phyloP scores from a whole-genome alignment of 2,329 filamentous ascomycete species.

The Tolypocladium tundrense region DNA sequence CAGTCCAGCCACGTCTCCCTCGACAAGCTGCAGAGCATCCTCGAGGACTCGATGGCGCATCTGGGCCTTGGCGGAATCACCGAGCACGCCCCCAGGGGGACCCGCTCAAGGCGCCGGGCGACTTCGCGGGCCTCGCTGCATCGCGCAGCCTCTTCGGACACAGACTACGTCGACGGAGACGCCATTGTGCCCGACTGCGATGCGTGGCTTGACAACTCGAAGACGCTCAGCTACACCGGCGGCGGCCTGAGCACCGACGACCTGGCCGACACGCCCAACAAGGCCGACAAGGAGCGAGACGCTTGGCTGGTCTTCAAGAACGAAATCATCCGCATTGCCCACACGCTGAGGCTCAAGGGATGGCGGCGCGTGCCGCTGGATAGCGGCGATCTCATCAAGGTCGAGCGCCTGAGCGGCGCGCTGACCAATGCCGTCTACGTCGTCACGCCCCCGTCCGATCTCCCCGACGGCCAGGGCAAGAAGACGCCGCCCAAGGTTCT shows the following conservation, averaged over 20 bases:
- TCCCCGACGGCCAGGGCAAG: slow-evolving; percentile 32
- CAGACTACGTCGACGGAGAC: slow-evolving; percentile 75
- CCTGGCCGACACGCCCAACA: slow-evolving; percentile 37
- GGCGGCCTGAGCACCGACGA: slow-evolving; percentile 31
- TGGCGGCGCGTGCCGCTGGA: slow-evolving; percentile 79
- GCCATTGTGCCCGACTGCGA: slow-evolving; percentile 77
- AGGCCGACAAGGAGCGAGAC: slow-evolving; percentile 59
- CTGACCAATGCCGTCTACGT: slow-evolving; percentile 96
- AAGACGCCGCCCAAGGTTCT: slow-evolving; percentile 59
- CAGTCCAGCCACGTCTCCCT: slow-evolving; percentile 64
- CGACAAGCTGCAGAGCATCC: slow-evolving; percentile 70
- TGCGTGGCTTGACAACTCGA: slow-evolving; percentile 77
- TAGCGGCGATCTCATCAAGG: slow-evolving; percentile 54
- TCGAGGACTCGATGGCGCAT: slow-evolving; percentile 54
- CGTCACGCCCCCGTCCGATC: slow-evolving; percentile 65
- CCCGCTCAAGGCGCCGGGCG: slow-evolving; percentile 29
- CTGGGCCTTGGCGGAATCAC: slow-evolving; percentile 38
- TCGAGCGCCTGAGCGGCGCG: slow-evolving; percentile 76
- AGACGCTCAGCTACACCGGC: slow-evolving; percentile 68
- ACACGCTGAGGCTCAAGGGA: slow-evolving; percentile 82
- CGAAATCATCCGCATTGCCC: slow-evolving; percentile 79
- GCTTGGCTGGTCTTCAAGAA: slow-evolving; percentile 83
- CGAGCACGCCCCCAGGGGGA: slow-evolving; percentile 28
- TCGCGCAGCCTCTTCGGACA: slow-evolving; percentile 62
- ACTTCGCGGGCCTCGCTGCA: slow-evolving; percentile 26